Evolutionary conservation across 1,284 basidiomycete species (phyloP), one percentile per base, ranked within the genome.

Genomic region (Cryptococcus amylolentus): DNA sequence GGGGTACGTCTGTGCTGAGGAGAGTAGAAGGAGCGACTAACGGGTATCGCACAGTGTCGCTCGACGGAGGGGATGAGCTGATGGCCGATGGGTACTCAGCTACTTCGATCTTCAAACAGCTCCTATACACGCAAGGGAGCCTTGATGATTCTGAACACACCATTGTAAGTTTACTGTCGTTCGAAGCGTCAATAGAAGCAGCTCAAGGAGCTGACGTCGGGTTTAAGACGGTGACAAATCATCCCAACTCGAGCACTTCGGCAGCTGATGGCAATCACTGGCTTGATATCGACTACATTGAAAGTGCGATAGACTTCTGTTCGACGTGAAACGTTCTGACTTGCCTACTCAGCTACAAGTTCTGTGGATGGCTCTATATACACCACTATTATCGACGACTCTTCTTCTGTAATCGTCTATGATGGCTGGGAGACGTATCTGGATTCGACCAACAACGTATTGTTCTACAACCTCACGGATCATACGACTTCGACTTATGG

Each of bases 141-240:
- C 39, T 66, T 5, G 49, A 43, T 27, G 38, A 52, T 16, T 52
- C 45, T 16, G 51, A 49, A 44, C 64, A 66, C 53, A 58, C 38
- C 1, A 40, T 66, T 10, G 64, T 66, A 44, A 50, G 60, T 31
- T 37, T 44, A 35, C 46, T 35, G 40, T 27, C 18, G 35, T 28
- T 23, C 20, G 45, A 16, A 46, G 39, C 20, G 40, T 27, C 18
- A 48, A 12, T 23, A 4, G 45, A 16, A 46, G 39, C 20, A n/a
- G 9, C 7, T 42, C 7, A 8, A n/a, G 8, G 14, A 8, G 27
- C 46, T 48, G 31, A 48, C 26, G 14, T 14, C 23, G 7, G n/a
- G 9, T 16, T 8, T 2, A 35, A 48, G 46, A 28, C 12, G 12
- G 28, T 48, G 6, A 28, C 46, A 4, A 48, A 48, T 18, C 27